Evolutionary conservation across 2,329 filamentous ascomycete genomes (phyloP).

Genomic region (Xylariaceae sp.): DNA sequence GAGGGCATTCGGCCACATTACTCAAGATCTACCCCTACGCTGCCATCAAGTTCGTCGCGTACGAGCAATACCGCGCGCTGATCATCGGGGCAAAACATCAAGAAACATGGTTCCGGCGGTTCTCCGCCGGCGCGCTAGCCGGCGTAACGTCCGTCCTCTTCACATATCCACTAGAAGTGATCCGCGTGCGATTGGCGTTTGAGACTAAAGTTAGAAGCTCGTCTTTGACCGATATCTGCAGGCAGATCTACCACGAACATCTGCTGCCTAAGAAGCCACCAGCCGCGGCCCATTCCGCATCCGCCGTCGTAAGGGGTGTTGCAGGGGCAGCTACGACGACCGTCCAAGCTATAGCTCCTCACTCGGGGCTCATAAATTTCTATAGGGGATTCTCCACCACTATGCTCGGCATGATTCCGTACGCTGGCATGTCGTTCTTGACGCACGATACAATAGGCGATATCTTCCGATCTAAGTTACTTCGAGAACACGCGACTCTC

Average conservation of each 20-base stretch:
- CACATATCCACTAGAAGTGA: slow-evolving; percentile 93
- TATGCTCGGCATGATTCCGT: slow-evolving; percentile 92
- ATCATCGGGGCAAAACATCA: slow-evolving; percentile 74
- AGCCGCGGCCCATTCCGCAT: slow-evolving; percentile 38
- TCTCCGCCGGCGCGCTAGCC: slow-evolving; percentile 75
- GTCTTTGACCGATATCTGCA: slow-evolving; percentile 77
- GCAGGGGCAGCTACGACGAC: slow-evolving; percentile 51
- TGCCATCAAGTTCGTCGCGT: slow-evolving; percentile 96
- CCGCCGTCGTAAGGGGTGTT: slow-evolving; percentile 44
- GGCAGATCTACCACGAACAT: slow-evolving; percentile 84
- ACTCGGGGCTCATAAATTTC: slow-evolving; percentile 82
- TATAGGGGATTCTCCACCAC: slow-evolving; percentile 94
- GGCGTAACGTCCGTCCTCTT: slow-evolving; percentile 93
- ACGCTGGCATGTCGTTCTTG: slow-evolving; percentile 93
- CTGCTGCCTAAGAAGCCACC: slow-evolving; percentile 51
- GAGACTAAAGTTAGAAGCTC: slow-evolving; percentile 83
- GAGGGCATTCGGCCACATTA: slow-evolving; percentile 92
- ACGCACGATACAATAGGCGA: slow-evolving; percentile 93
- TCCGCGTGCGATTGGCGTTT: slow-evolving; percentile 90
- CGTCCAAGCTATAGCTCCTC: slow-evolving; percentile 62
- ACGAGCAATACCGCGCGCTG: slow-evolving; percentile 88
- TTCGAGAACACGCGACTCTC: slow-evolving; percentile 79
- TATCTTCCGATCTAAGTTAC: slow-evolving; percentile 70
- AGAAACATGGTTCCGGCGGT: slow-evolving; percentile 80
- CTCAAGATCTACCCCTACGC: slow-evolving; percentile 97